Conservation (phyloP, 441 rosid genomes). For the Gossypium schwendimanii region DNA sequence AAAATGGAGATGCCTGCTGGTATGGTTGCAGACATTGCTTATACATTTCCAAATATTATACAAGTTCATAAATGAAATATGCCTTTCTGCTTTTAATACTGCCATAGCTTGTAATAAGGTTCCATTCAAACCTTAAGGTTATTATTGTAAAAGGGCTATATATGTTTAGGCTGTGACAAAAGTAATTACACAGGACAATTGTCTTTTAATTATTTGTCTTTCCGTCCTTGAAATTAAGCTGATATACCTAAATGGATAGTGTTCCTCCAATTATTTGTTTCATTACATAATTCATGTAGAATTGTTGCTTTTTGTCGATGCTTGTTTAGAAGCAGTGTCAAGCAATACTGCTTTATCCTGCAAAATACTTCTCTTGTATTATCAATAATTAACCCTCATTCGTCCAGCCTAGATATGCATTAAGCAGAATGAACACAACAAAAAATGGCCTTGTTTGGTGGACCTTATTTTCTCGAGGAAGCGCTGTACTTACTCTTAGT, state of each 20-base stretch:
- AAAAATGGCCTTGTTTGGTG: background rate
- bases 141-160: background rate
- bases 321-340: background rate
- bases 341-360: background rate
- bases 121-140: background rate
- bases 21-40: slow-evolving; percentile 20
- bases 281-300: background rate
- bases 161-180: background rate
- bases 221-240: background rate
- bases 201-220: background rate
- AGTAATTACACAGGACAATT: background rate
- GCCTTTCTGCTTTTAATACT: background rate
- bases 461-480: background rate
- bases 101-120: background rate
- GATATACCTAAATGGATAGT: background rate
- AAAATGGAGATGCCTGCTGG: slow-evolving; percentile 88
- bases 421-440: background rate
- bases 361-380: background rate
- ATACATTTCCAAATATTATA: background rate
- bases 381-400: background rate
- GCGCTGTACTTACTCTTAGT: too few species aligned
- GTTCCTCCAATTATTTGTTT: background rate
- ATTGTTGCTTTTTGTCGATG: background rate
- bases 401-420: background rate
- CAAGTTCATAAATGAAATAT: background rate